Base-by-base conservation (phyloP, 2,329 filamentous ascomycete species). In the Ophiostoma novo-ulmi region DNA sequence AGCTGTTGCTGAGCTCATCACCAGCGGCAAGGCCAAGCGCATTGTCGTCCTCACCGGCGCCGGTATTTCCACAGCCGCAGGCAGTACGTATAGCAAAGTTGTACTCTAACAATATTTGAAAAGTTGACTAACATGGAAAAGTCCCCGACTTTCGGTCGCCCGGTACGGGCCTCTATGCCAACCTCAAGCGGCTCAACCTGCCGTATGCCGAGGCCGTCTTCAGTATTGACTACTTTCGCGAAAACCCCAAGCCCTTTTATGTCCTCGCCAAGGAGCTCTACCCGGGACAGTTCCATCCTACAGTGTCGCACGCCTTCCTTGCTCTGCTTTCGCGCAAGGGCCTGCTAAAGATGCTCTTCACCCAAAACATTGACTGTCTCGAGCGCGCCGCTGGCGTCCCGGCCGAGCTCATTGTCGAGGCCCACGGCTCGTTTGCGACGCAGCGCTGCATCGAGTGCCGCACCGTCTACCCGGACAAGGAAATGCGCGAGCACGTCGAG, bases 281-380 rank as follows among this genome's bases (percentile, higher is more conserved):
- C 77, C 95, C 95, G 0, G 94, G 94, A 22, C 91, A 90, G 76
- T 97, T 91, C 81, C 85, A 89, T 70, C 95, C 95, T 0, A 99
- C 95, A 1, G 84, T 98, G 70, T 91, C 93, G 1, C 95, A 99
- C 80, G 90, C 88, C 48, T 99, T 99, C 80, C 89, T 99, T 76
- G 85, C 88, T 17, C 83, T 99, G 35, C 87, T 98, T 20, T 86
- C 94, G 71, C 83, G 89, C 72, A 97, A 96, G 80, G 88, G 87
- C 4, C 82, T 94, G 58, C 82, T 99, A 35, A 82, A 90, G 74
- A 95, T 93, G 83, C 87, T 95, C 69, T 99, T 98, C 79, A 97
- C 95, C 0, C 95, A 99, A 78, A 99, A 99, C 77, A 98, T 99
- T 75, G 95, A 99, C 81, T 97, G 93, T 76, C 85, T 99, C 14